A percentile compares a stretch with the other conserved stretches of the same genome.
Evolutionary conservation across 2,329 filamentous ascomycete genomes (phyloP).

Genomic region (Beauveria sp.): DNA sequence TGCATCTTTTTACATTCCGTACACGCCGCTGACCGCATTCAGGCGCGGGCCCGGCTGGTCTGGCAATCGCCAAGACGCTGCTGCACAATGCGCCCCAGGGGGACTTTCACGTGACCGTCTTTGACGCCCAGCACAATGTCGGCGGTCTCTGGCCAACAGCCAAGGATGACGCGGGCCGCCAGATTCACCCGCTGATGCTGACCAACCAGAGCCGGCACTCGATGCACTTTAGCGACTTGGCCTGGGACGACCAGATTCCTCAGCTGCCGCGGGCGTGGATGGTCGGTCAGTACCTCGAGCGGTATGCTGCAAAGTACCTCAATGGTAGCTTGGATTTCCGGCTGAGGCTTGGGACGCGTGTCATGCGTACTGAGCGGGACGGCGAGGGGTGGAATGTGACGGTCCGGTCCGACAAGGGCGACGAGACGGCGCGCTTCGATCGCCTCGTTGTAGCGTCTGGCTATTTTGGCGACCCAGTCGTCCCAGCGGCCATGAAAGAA

Average conservation of each 20-base stretch:
- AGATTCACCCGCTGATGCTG: conserved; percentile 59
- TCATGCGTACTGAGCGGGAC: conserved; percentile 33
- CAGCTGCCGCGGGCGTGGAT: conserved; percentile 72
- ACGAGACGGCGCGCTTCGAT: conserved; percentile 53
- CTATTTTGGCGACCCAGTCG: conserved; percentile 59
- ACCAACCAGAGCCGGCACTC: conserved; percentile 74
- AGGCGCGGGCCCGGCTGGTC: conserved; percentile 63
- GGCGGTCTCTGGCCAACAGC: conserved; percentile 70
- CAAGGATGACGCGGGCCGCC: conserved; percentile 39
- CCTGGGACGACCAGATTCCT: conserved; percentile 55
- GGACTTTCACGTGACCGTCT: conserved; percentile 61
- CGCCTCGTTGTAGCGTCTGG: conserved; percentile 66
- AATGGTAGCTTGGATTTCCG: conserved; percentile 30
- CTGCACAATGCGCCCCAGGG: conserved; percentile 48
- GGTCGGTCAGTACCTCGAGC: conserved; percentile 63
- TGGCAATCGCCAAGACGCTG: conserved; percentile 66
- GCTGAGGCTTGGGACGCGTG: conserved; percentile 41
- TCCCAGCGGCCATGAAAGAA: conserved; percentile 36
- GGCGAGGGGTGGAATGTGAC: conserved; percentile 34
- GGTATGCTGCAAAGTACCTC: conserved; percentile 55
- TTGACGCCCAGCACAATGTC: conserved; percentile 57
- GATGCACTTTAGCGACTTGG: conserved; percentile 63
- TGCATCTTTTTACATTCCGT: background rate
- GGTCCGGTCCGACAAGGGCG: conserved; percentile 26
- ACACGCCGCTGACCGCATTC: background rate